Evolutionary conservation across 805 yeast genomes (phyloP), one percentile per base, ranked within the genome.

Genomic region (Schwanniomyces occidentalis): DNA sequence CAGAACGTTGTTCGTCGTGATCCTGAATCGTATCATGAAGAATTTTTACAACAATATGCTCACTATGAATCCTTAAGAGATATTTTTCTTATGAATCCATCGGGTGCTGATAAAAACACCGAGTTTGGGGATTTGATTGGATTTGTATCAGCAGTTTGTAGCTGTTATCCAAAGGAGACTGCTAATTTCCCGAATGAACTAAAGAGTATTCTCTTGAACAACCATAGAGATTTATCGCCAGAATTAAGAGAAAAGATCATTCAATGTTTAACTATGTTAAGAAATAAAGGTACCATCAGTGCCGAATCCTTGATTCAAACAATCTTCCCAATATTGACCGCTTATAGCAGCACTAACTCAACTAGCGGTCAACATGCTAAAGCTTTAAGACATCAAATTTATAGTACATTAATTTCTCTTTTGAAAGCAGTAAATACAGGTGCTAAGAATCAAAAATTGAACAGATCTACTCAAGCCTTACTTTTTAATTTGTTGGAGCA

Each of bases 1-100:
- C 99, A 93, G 65, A 93, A 93, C 59, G 72, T 93, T 45, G 95
- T 93, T 7, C 83, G 90, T 49, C 75, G 97, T 51, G 99, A 93
- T 58, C 97, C 99, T 2, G 85, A 77, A 49, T 90, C 98, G 0
- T 93, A 93, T 58, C 79, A 80, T 40, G 99, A 93, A 61, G 99
- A 93, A 61, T 93, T 93, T 60, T 60, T 84, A 24, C 93, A 89
- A 51, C 99, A 93, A 57, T 88, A 83, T 56, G 78, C 93, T 34
- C 98, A 93, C 59, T 93, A 93, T 61, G 89, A 84, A 56, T 85
- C 98, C 2, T 65, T 89, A 39, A 71, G 95, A 59, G 98, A 91
- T 51, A 85, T 93, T 40, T 87, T 85, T 53, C 66, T 88, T 58
- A 65, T 82, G 42, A 85, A 85, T 58, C 89, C 90, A 1, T 37